Evolutionary conservation across 257 asterid genomes (phyloP).

Genomic region (Solanum verrucosum): DNA sequence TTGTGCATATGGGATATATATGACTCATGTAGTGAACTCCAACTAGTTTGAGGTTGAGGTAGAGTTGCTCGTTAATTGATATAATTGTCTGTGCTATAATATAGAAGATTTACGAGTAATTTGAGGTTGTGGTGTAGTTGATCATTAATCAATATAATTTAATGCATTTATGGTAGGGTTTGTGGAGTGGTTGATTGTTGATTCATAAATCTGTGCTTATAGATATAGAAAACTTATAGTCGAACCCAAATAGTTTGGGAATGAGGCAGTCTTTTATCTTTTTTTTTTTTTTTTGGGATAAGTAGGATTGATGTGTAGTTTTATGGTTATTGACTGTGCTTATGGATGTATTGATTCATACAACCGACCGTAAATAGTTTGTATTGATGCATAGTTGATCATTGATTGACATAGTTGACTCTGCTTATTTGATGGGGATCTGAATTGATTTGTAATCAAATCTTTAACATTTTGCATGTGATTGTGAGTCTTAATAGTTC

Average conservation of each 20-base stretch:
- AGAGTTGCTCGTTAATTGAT: background rate
- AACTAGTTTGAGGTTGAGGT: background rate
- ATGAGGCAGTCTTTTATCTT: background rate
- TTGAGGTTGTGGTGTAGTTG: background rate
- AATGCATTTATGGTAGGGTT: background rate
- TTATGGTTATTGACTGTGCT: background rate
- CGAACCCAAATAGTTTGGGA: background rate
- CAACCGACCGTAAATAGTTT: background rate
- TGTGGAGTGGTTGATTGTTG: background rate
- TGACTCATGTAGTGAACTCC: background rate
- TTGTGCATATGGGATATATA: background rate
- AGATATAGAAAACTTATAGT: background rate
- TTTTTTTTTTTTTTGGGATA: background rate
- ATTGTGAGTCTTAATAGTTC: background rate
- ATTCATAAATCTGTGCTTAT: background rate
- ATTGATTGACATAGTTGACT: background rate
- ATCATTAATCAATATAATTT: background rate
- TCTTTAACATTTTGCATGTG: background rate
- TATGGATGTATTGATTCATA: background rate
- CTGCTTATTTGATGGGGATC: background rate
- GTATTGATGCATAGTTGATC: background rate
- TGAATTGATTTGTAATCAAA: background rate
- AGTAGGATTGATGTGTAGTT: background rate
- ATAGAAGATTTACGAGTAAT: background rate
- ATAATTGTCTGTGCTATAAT: background rate